Conservation (phyloP, 2,329 filamentous ascomycete genomes). For the Paecilomyces sp. region DNA sequence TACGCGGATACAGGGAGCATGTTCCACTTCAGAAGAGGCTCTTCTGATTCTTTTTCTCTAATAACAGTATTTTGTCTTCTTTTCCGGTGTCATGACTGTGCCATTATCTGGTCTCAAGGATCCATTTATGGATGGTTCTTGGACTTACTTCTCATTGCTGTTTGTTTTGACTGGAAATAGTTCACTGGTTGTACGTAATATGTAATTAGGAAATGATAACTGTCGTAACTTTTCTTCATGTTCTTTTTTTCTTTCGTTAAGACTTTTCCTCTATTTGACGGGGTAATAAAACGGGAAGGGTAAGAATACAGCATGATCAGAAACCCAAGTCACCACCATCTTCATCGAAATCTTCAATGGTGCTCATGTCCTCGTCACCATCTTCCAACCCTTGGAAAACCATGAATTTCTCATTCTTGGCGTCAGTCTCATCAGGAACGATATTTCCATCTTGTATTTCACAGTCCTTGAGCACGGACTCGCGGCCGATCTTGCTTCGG, state of each 20-base stretch:
- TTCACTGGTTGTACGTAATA: neutral
- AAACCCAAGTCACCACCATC: constrained; percentile 7
- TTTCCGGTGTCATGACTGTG: too few species aligned
- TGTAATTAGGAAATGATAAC: neutral
- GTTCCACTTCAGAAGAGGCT: too few species aligned
- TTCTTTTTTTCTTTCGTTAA: neutral
- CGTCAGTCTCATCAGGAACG: constrained; percentile 67
- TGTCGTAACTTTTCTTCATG: neutral
- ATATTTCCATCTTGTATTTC: constrained; percentile 84
- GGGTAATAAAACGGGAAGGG: neutral
- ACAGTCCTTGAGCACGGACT: constrained; percentile 73
- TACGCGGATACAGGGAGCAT: too few species aligned
- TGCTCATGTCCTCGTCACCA: constrained; percentile 26
- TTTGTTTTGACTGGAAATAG: neutral
- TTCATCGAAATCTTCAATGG: constrained; percentile 14
- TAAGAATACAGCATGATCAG: neutral
- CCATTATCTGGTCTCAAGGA: too few species aligned
- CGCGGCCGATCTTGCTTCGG: constrained; percentile 74
- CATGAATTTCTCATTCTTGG: constrained; percentile 58
- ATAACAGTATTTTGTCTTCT: too few species aligned
- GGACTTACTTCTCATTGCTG: neutral
- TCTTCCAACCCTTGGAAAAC: constrained; percentile 40
- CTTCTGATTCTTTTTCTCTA: too few species aligned
- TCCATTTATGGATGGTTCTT: too few species aligned
- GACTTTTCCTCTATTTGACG: neutral